A percentile compares a stretch with the other conserved stretches of the same genome.
These are phyloP conservation scores for Beauveria sp. DNA, from an alignment of 2,329 filamentous ascomycete genomes.

Conservation along the genomic window DNA sequence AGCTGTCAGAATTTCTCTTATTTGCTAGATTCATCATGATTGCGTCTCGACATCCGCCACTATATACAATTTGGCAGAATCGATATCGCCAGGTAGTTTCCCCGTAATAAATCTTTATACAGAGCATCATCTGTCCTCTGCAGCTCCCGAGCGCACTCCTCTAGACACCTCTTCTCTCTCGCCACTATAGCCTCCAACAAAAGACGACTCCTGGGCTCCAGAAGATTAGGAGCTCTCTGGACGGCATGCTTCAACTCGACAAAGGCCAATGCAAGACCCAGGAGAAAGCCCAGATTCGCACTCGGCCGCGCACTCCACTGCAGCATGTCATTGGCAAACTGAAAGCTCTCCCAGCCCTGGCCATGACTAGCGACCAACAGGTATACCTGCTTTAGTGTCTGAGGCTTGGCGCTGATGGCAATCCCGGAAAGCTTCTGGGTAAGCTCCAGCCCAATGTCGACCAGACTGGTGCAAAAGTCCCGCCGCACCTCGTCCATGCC, in stretches of 20 bases:
- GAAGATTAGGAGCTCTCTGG: background rate
- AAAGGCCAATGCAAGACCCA: background rate
- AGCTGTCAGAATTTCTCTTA: background rate
- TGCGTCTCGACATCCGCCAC: background rate
- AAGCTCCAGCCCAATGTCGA: conserved; percentile 5
- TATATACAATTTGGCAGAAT: background rate
- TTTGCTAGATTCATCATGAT: background rate
- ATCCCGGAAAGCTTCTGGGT: background rate
- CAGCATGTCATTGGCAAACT: background rate
- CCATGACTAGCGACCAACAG: background rate
- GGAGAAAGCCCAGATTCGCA: background rate
- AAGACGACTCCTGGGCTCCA: background rate
- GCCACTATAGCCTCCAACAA: background rate
- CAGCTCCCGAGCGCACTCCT: background rate
- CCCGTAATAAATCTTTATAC: background rate
- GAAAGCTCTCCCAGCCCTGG: background rate
- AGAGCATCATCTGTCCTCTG: background rate
- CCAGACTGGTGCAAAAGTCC: background rate
- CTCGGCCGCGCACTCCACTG: background rate
- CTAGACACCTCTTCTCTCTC: background rate
- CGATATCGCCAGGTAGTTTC: background rate
- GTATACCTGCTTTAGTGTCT: background rate
- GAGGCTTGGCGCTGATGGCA: background rate
- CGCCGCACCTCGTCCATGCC: conserved; percentile 5
- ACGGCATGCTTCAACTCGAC: background rate